phyloP scores from a whole-genome alignment of 2,329 filamentous ascomycete species.

The Penicillium corylophilum region DNA sequence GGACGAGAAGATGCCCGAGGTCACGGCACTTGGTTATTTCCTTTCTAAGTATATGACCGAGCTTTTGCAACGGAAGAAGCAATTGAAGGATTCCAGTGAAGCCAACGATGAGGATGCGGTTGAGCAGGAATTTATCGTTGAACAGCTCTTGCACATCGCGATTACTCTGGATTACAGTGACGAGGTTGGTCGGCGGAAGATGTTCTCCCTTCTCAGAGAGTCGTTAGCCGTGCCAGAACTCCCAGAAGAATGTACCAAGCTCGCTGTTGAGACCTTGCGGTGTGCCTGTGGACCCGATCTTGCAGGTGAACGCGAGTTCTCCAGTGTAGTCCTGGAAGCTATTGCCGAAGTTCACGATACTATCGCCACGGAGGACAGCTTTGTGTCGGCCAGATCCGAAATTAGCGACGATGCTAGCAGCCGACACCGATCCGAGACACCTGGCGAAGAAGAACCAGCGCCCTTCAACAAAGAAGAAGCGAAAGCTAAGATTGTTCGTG shows the following conservation, averaged over 20 bases:
- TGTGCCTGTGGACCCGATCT: conserved; percentile 69
- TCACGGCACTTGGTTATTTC: conserved; percentile 85
- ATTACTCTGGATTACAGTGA: conserved; percentile 95
- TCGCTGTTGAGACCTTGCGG: conserved; percentile 77
- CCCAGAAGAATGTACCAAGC: conserved; percentile 87
- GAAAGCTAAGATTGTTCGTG: conserved; percentile 70
- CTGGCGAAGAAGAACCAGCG: conserved; percentile 57
- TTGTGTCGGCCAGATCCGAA: conserved; percentile 89
- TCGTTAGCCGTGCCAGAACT: conserved; percentile 81
- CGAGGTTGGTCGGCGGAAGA: conserved; percentile 89
- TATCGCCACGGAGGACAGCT: conserved; percentile 77
- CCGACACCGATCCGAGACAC: conserved; percentile 45
- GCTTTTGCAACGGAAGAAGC: conserved; percentile 43
- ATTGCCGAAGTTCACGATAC: conserved; percentile 96
- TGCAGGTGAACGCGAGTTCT: conserved; percentile 52
- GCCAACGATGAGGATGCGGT: conserved; percentile 78
- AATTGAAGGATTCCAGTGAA: conserved; percentile 51
- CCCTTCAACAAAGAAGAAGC: conserved; percentile 55
- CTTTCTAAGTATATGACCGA: conserved; percentile 73
- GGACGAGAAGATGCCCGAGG: conserved; percentile 93
- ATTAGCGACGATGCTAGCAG: conserved; percentile 65
- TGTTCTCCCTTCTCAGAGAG: conserved; percentile 88
- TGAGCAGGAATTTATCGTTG: conserved; percentile 92
- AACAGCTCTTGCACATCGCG: conserved; percentile 90
- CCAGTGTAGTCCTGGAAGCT: conserved; percentile 71